phyloP scores from a whole-genome alignment of 2,329 filamentous ascomycete genomes.

The Thielaviopsis ethacetica region DNA sequence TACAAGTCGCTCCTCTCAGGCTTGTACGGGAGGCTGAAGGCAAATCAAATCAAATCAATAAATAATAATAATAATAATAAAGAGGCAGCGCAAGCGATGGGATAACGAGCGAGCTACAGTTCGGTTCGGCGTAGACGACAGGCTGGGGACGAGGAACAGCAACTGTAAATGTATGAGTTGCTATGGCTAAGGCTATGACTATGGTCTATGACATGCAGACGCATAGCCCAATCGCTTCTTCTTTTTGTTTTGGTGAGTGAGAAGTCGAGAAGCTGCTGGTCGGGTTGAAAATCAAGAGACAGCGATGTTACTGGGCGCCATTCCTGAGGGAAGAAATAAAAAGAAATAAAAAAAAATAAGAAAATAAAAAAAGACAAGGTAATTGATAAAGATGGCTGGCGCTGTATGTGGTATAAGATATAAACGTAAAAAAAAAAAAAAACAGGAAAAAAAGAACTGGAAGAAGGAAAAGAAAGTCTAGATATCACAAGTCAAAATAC shows the following conservation, averaged over 20 bases:
- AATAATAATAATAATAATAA: not conserved
- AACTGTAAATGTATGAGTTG: not conserved
- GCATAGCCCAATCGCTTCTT: not conserved
- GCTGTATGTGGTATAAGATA: not conserved
- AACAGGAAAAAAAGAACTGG: not conserved
- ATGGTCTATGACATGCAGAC: not conserved
- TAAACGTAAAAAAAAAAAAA: not conserved
- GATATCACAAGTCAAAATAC: not conserved
- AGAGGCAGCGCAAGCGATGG: not conserved
- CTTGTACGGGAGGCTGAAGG: not conserved
- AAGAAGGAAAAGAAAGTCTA: not conserved
- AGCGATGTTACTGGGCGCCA: not conserved
- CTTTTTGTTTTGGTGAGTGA: too few relatives aligned
- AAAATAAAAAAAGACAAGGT: not conserved
- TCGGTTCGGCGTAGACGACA: not conserved
- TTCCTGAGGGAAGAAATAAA: not conserved
- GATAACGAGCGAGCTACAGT: not conserved
- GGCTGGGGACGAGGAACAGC: not conserved
- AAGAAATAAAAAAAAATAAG: not conserved
- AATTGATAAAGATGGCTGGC: not conserved
- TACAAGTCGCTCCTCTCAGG: not conserved
- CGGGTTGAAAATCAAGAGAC: not conserved
- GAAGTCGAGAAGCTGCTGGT: not conserved
- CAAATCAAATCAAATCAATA: not conserved
- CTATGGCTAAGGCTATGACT: too few relatives aligned